Percentiles rank a stretch among this genome's conserved stretches.
phyloP scores from a whole-genome alignment of 2,329 filamentous ascomycete genomes.

The Neurospora sp. region DNA sequence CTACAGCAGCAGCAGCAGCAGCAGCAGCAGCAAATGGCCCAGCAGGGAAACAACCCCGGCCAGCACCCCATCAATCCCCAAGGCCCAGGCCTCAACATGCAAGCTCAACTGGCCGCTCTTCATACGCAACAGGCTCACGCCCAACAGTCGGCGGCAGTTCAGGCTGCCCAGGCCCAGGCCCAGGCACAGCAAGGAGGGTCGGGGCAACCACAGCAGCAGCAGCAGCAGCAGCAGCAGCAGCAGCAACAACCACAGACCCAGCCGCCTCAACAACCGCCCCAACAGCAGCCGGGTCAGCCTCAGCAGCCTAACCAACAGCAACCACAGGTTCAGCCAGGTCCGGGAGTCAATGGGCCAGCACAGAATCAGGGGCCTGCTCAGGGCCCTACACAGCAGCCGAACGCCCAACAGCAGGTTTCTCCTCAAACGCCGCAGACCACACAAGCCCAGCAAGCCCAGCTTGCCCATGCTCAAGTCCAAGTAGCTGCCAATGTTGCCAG shows the following conservation, averaged over 20 bases:
- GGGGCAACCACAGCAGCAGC: conserved; percentile 23
- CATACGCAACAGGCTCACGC: conserved; percentile 26
- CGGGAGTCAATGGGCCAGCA: conserved; percentile 21
- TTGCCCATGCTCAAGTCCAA: conserved; percentile 30
- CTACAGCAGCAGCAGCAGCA: conserved; percentile 24
- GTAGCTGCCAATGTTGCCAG: conserved; percentile 27
- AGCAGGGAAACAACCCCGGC: conserved; percentile 32
- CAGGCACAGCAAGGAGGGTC: conserved; percentile 30
- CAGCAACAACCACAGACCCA: conserved; percentile 32
- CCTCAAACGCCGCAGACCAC: conserved; percentile 30
- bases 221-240: conserved; percentile 28
- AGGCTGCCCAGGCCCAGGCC: conserved; percentile 25
- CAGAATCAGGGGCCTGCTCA: conserved; percentile 26
- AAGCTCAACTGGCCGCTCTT: conserved; percentile 23
- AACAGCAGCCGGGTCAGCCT: conserved; percentile 30
- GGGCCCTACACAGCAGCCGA: conserved; percentile 25
- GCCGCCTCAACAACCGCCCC: conserved; percentile 37
- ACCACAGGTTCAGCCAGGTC: conserved; percentile 30
- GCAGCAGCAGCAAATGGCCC: conserved; percentile 31
- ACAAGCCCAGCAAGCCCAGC: conserved; percentile 30
- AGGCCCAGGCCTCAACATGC: conserved; percentile 29
- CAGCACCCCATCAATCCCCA: conserved; percentile 40
- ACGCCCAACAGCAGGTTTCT: conserved; percentile 27
- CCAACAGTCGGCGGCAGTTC: conserved; percentile 26
- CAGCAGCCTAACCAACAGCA: conserved; percentile 8